Evolutionary conservation across 768 basidiomycete species (phyloP), one percentile per base, ranked within the genome.

Genomic region (button mushroom (Agaricus bisporus)): DNA sequence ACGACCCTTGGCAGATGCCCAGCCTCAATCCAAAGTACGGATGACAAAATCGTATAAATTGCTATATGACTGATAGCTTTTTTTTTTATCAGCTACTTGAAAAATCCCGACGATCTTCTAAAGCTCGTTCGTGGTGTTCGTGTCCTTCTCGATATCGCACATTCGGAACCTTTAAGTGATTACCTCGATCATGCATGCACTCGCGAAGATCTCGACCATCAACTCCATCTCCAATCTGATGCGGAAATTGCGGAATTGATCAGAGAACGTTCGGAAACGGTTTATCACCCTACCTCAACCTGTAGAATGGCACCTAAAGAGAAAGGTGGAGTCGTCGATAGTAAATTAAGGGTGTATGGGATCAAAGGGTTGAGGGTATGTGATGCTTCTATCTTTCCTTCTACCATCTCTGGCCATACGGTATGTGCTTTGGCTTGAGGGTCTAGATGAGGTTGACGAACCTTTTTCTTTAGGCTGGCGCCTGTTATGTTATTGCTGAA

Each of bases 351-450:
- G 51, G 73, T 76, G 15, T 69, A 72, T 58, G 75, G 75, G 9
- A 55, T 79, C 7, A 58, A 69, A 20, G 72, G 73, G 0, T 57
- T 79, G 55, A 64, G 75, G 37, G 70, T 78, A 14, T 77, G 74
- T 45, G 78, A 79, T 63, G 76, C 76, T 17, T 76, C 75, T 36
- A 66, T 75, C 5, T 77, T 75, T 60, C 77, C 77, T 8, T 66
- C 52, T 36, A 76, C 75, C 50, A 61, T 76, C 5, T 77, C 77
- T 53, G 76, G 76, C 1, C 76, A 78, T 64, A 74, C 74, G 56
- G 75, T 73, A 49, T 57, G 73, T 36, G 32, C 6, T n/a, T 11
- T 64, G n/a, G 35, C 3, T 39, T n/a, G 28, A 17, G 17, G 9
- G 11, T 37, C 32, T 18, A 28, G 47, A 15, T 45, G 22, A 22